Evolutionary conservation across 805 yeast species (phyloP), one percentile per base, ranked within the genome.

Genomic region (Zygoascus flipseniorum): DNA sequence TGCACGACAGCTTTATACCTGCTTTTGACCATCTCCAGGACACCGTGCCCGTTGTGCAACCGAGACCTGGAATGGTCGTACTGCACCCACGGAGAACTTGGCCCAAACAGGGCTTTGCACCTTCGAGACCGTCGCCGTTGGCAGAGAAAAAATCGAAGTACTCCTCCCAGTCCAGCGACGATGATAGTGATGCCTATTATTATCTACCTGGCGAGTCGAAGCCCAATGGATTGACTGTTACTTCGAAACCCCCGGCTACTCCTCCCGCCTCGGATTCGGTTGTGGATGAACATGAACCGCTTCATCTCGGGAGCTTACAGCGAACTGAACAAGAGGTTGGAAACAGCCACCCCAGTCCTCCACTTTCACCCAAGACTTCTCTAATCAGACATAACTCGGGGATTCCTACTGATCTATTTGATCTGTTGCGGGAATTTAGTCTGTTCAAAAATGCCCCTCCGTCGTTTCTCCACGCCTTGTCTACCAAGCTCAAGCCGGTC

Each of bases 391-490:
- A 26, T 4, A 37, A 16, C 28, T 26, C n/a, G 16, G 31, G 11
- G 39, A 31, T 35, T 14, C 89, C 88, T 0, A 76, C 79, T 2
- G 80, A 76, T 52, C 70, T 84, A n/a, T 64, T 81, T 58, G 75
- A 73, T 50, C 70, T 76, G 39, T 69, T 84, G 42, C 71, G 77
- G 48, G 75, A 76, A n/a, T 82, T 85, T 64, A 79, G 89, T 0
- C 72, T 85, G 31, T 84, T 85, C 70, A 75, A 73, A 54, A 74
- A 76, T 50, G 92, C 92, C 0, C 89, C 92, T 9, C 75, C 73
- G 32, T 69, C 82, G 6, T 85, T 85, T 63, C 81, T 81, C 58
- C 69, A 75, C 37, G 81, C 80, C 41, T 74, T 86, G 4, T 81
- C 83, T 0, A 72, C 80, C 32, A 76, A 79, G 52, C 69, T 85